phyloP scores from a whole-genome alignment of 352 stramenopile genomes.

The Lagenidium giganteum region DNA sequence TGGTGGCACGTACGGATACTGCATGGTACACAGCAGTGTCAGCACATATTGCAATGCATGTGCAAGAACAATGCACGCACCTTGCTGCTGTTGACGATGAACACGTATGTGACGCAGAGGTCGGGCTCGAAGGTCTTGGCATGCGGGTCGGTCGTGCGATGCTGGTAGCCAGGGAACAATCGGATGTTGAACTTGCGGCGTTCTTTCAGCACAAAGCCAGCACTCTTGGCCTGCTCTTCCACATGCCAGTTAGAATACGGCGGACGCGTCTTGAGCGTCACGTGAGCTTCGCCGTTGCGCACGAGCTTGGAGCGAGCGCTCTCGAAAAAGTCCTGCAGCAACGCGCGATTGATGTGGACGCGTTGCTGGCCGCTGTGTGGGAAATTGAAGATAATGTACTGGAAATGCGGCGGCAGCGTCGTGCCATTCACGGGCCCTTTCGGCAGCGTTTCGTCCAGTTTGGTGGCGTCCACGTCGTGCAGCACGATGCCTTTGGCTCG shows the following conservation, averaged over 20 bases:
- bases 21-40: neutral
- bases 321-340: conserved; percentile 83
- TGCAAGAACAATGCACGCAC: conserved; percentile 21
- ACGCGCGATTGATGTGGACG: conserved; percentile 80
- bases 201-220: conserved; percentile 76
- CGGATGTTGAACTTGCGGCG: conserved; percentile 64
- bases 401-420: conserved; percentile 48
- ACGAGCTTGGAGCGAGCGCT: conserved; percentile 61
- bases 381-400: conserved; percentile 89
- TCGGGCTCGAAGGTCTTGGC: conserved; percentile 83
- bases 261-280: conserved; percentile 81
- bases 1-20: conserved; percentile 13
- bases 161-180: conserved; percentile 79
- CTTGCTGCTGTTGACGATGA: conserved; percentile 78
- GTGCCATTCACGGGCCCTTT: conserved; percentile 14
- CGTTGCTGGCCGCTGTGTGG: conserved; percentile 84
- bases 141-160: conserved; percentile 82
- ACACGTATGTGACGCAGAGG: conserved; percentile 81
- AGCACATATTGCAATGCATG: neutral
- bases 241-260: conserved; percentile 88
- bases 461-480: conserved; percentile 81
- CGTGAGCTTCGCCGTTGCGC: conserved; percentile 61
- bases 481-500: conserved; percentile 34
- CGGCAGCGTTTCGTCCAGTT: conserved; percentile 55
- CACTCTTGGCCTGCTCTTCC: conserved; percentile 70